Evolutionary conservation across 306 rosid genomes (phyloP).

Genomic region (Trichosanthes cucumerina): DNA sequence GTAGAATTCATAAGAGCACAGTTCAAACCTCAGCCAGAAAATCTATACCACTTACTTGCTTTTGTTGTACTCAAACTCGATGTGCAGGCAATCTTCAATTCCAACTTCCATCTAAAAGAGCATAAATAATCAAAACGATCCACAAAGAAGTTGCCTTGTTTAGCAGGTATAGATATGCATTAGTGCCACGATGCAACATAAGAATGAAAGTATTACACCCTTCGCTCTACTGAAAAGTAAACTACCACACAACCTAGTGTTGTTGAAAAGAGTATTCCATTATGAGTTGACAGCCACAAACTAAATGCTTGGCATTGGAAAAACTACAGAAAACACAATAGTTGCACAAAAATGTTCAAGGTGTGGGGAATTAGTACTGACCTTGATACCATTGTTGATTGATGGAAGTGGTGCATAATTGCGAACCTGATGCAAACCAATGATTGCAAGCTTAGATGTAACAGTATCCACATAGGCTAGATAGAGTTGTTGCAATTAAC

Average conservation of each 20-base stretch:
- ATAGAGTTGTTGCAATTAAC: not conserved
- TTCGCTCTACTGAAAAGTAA: not conserved
- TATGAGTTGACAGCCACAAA: not conserved
- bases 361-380: conserved; percentile 22
- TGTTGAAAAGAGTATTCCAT: not conserved
- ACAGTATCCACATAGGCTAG: not conserved
- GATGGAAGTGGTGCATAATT: conserved; percentile 79
- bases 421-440: conserved; percentile 57
- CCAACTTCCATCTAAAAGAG: conserved; percentile 94
- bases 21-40: conserved; percentile 12
- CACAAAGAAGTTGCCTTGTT: not conserved
- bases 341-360: not conserved
- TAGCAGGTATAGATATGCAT: not conserved
- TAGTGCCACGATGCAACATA: not conserved
- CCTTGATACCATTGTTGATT: conserved; percentile 97
- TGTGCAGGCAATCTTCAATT: conserved; percentile 96
- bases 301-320: not conserved
- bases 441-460: not conserved
- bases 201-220: not conserved
- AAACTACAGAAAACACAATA: not conserved
- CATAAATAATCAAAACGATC: conserved; percentile 13
- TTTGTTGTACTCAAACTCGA: conserved; percentile 95
- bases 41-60: conserved; percentile 65
- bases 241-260: not conserved
- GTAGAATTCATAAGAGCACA: not conserved